Evolutionary conservation across 164 flowering plant species (phyloP), one percentile per base, ranked within the genome.

Genomic region (Akebia trifoliata): DNA sequence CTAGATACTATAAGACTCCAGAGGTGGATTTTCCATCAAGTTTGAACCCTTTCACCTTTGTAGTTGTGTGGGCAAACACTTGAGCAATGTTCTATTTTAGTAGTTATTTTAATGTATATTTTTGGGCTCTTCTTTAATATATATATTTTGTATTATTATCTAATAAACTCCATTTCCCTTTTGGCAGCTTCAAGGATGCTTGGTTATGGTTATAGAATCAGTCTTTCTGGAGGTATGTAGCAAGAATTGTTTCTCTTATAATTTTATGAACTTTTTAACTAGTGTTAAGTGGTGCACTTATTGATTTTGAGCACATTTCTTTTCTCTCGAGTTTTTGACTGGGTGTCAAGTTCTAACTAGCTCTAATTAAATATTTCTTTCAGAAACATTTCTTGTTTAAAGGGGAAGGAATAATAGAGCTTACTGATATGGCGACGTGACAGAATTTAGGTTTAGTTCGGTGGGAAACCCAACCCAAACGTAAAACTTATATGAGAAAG

Each of bases 131-230:
- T 30, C 8, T 12, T 22, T 34, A 8, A n/a, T 17, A 7, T 14
- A n/a, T 24, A 35, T 12, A 7, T 26, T 42, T 39, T 36, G 8
- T 37, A 6, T 45, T 17, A 9, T 26, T 53, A 10, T 25, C n/a
- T 48, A 31, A 30, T 30, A 20, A 31, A 35, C 29, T 10, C n/a
- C 40, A 14, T 29, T 34, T 26, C 22, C 7, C 40, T 64, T 32
- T 47, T 78, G 46, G 40, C 82, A 84, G 86, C 72, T 42, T 70
- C 82, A 35, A 38, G 71, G 46, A 74, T 61, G 67, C 69, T 74
- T 24, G 54, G 53, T 31, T 57, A 18, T 14, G 60, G 68, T 12
- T 34, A 38, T 31, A 68, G 81, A 44, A 17, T 69, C 25, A 54
- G 51, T 52, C 54, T 69, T 40, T 38, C 78, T 44, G 80, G 52